A percentile compares a stretch with the other conserved stretches of the same genome.
phyloP scores from a whole-genome alignment of 371 early-diverging fungal species.

The Mortierella sp. region DNA sequence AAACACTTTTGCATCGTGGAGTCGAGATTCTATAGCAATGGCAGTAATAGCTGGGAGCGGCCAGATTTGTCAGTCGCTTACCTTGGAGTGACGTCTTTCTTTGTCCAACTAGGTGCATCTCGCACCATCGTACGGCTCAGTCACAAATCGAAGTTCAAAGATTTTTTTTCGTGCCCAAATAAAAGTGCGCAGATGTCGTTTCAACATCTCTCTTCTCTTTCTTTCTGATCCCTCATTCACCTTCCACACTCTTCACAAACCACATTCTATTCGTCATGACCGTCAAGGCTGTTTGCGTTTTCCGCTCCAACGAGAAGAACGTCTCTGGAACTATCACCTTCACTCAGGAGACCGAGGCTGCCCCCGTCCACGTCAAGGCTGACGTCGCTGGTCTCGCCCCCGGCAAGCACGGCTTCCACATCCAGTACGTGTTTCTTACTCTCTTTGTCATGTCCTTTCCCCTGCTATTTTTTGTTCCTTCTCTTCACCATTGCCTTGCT shows the following conservation, averaged over 20 bases:
- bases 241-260: neutral
- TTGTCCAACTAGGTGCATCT: neutral
- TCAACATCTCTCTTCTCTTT: constrained; percentile 8
- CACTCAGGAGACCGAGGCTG: constrained; percentile 68
- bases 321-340: constrained; percentile 80
- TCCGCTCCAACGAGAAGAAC: constrained; percentile 60
- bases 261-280: constrained; percentile 57
- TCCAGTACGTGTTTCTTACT: constrained; percentile 67
- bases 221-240: constrained; percentile 7
- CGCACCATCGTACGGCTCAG: neutral
- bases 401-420: constrained; percentile 90
- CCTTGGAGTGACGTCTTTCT: neutral
- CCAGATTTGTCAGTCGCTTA: too few species aligned
- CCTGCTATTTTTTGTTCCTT: neutral
- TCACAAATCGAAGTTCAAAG: neutral
- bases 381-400: constrained; percentile 73
- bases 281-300: constrained; percentile 77
- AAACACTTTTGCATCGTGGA: neutral
- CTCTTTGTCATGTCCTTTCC: neutral
- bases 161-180: constrained; percentile 5
- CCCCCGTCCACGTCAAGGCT: constrained; percentile 66
- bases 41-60: too few species aligned
- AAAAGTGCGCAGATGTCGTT: constrained; percentile 11
- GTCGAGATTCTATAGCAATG: too few species aligned
- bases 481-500: neutral